Base-by-base conservation (phyloP, 192 early-diverging fungal species). In the Dissophora globulifera region DNA sequence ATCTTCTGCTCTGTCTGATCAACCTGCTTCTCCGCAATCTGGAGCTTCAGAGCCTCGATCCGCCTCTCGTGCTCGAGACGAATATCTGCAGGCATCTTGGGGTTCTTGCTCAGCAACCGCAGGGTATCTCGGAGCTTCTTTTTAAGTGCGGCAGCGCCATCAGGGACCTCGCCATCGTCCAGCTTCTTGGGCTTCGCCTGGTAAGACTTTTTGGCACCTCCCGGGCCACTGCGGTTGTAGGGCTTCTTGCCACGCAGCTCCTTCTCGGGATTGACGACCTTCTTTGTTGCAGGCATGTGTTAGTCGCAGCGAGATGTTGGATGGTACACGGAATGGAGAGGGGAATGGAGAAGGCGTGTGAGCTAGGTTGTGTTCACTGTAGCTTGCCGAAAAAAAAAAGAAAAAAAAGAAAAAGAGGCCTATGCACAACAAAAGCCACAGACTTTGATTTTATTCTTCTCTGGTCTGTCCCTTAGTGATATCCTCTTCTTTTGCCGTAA, bases 61-160 rank as follows among this genome's bases (percentile, higher is more conserved):
- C 66, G 62, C 35, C 81, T 33, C 64, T 82, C 79, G 27, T 67
- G 43, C 19, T 79, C 72, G 15, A 70, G 29, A 2, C 65, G 70
- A 2, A 58, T 32, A 50, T 84, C 81, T 11, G 83, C 80, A 40
- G 84, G 58, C 55, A 71, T 53, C 19, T 70, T 79, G 41, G 64
- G 58, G 50, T 75, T 67, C 25, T 59, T 58, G 52, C 69, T 57
- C 23, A 85, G 45, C 29, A 58, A 22, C 16, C 78, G 46, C 22
- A 79, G 43, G 6, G 63, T 81, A 64, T 84, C 80, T 19, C 78
- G 58, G 23, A 81, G 74, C 53, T 78, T 82, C 81, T 84, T 82
- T 41, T 75, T 82, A 23, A 85, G 49, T 0, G 72, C 75, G 3
- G 83, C 62, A 15, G 72, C 51, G 3, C 71, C 58, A 38, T 69